Base-by-base conservation (phyloP, 306 rosid genomes). In the Dicorynia guianensis region DNA sequence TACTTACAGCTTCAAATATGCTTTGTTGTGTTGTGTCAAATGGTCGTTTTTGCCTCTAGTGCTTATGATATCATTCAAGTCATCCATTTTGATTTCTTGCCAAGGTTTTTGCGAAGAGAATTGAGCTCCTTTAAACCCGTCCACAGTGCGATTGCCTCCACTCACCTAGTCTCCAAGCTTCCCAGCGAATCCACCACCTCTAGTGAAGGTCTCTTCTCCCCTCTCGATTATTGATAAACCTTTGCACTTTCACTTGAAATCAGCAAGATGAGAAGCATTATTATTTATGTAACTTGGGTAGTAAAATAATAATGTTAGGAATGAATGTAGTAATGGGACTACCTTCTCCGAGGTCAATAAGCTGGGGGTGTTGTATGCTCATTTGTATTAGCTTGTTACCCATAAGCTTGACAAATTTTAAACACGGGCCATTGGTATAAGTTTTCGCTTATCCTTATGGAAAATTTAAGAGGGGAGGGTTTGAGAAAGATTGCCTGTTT, bases 151-250 rank as follows among this genome's bases (percentile, higher is more conserved):
- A 76, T 84, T 69, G 93, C 90, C 9, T 86, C 90, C 4, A 81
- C 93, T 75, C 84, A 85, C 84, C 89, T 89, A 8, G 88, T 89
- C 64, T 89, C 93, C 69, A 86, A 84, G 84, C 90, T 86, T 47
- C 87, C 87, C 74, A 57, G 63, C 46, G 75, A 84, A 20, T 77
- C 86, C 75, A 72, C 67, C 77, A 18, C 72, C 67, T 80, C 84
- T 54, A 52, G 67, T 25, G 81, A 82, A 84, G 90, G 90, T 86
- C 39, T 7, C 57, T 61, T 66, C 30, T 25, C 20, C 30, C 17
- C 9, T 53, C 39, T 38, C n/a, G 9, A 14, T 50, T n/a, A 63
- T 11, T 15, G 52, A 10, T 34, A 42, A 6, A 30, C 7, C 2
- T 49, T 20, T 42, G 35, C 53, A 34, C 49, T 54, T 11, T 54